These are phyloP conservation scores for Fusarium oxysporum DNA, from an alignment of 2,329 filamentous ascomycete species.

Conservation along the genomic window DNA sequence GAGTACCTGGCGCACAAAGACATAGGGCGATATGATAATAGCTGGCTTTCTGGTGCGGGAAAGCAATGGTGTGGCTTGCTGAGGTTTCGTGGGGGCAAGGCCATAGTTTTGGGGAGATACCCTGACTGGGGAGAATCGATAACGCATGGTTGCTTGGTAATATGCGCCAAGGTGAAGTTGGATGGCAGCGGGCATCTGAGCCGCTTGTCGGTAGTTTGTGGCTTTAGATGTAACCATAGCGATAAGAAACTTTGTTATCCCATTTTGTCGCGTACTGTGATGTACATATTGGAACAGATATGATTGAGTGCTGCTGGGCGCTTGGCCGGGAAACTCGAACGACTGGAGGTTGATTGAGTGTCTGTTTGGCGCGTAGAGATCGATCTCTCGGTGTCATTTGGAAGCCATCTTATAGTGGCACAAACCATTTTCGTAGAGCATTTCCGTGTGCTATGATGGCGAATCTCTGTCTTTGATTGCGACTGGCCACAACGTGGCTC, in stretches of 20 bases:
- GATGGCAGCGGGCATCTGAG: slow-evolving; percentile 25
- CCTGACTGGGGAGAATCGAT: not conserved
- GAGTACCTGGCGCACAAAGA: not conserved
- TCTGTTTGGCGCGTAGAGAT: not conserved
- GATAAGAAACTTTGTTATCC: slow-evolving; percentile 11
- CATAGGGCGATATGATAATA: not conserved
- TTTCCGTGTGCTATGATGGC: not conserved
- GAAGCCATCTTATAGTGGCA: not conserved
- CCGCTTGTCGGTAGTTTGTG: slow-evolving; percentile 3
- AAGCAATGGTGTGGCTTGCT: not conserved
- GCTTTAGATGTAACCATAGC: slow-evolving; percentile 18
- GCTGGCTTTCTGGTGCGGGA: slow-evolving; percentile 1
- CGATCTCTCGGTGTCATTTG: not conserved
- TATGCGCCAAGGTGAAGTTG: slow-evolving; percentile 1
- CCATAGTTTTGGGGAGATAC: slow-evolving; percentile 10
- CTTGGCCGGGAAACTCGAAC: not conserved
- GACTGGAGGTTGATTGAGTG: not conserved
- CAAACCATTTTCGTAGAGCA: not conserved
- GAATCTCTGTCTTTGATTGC: not conserved
- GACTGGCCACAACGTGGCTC: not conserved
- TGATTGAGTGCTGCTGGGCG: not conserved
- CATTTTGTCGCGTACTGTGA: slow-evolving; percentile 3
- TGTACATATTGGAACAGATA: not conserved
- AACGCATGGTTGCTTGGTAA: slow-evolving; percentile 12
- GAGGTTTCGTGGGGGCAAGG: not conserved